Evolutionary conservation across 495 filamentous ascomycete species (phyloP).

Genomic region (Lophiotrema nucula): DNA sequence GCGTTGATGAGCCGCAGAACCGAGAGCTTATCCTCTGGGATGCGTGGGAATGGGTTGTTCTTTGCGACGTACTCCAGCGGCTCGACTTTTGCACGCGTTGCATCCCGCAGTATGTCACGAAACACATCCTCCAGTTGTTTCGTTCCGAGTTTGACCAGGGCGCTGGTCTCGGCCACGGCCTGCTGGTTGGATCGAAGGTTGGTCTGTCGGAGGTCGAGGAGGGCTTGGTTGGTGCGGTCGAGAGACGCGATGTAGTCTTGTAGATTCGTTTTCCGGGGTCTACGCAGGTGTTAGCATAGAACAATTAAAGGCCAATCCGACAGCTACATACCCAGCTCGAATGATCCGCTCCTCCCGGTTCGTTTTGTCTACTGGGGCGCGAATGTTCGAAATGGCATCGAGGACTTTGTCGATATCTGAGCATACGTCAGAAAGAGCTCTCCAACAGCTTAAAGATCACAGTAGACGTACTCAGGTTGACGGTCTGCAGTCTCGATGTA

Average conservation of each 20-base stretch:
- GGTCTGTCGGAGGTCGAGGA: conserved; percentile 75
- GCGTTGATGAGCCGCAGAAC: conserved; percentile 58
- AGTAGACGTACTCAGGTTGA: conserved; percentile 62
- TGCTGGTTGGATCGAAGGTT: conserved; percentile 91
- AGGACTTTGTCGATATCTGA: conserved; percentile 82
- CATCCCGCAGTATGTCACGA: conserved; percentile 69
- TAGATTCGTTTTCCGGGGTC: conserved; percentile 75
- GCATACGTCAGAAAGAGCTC: background rate
- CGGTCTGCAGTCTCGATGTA: conserved; percentile 79
- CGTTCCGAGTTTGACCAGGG: conserved; percentile 73
- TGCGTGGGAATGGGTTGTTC: conserved; percentile 67
- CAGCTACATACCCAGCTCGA: conserved; percentile 62
- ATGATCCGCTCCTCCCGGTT: conserved; percentile 89
- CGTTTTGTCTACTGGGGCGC: conserved; percentile 83
- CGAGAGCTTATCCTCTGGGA: conserved; percentile 57
- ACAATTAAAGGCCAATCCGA: background rate
- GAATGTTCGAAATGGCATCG: conserved; percentile 80
- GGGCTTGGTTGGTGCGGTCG: conserved; percentile 78
- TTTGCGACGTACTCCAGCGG: conserved; percentile 94
- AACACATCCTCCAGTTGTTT: conserved; percentile 80
- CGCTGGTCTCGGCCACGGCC: conserved; percentile 75
- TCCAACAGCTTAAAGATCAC: background rate
- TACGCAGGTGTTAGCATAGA: conserved; percentile 37
- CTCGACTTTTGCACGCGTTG: conserved; percentile 69
- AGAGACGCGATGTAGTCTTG: conserved; percentile 85